phyloP scores from a whole-genome alignment of 495 filamentous ascomycete species.

The Talaromyces borbonicus region DNA sequence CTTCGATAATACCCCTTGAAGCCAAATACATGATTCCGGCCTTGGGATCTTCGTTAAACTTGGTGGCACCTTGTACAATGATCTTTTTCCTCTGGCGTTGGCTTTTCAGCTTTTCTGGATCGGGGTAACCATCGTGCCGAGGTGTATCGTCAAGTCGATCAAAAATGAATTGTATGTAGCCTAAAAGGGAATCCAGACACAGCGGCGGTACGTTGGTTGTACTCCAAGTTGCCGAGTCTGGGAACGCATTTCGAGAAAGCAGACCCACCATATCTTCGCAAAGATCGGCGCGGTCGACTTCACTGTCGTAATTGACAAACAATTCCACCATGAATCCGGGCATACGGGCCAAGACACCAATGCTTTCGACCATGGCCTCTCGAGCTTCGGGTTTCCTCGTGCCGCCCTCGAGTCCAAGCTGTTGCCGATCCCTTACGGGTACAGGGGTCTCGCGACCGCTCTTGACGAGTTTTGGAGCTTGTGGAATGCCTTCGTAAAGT shows the following conservation, averaged over 20 bases:
- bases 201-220: slow-evolving; percentile 95
- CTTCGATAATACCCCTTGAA: slow-evolving; percentile 71
- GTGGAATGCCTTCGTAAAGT: slow-evolving; percentile 88
- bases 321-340: slow-evolving; percentile 90
- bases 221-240: slow-evolving; percentile 97
- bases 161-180: slow-evolving; percentile 83
- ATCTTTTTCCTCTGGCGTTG: slow-evolving; percentile 72
- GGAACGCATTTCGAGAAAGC: slow-evolving; percentile 87
- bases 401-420: slow-evolving; percentile 87
- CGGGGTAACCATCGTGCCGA: slow-evolving; percentile 54
- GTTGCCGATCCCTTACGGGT: slow-evolving; percentile 85
- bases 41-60: slow-evolving; percentile 94
- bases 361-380: slow-evolving; percentile 97
- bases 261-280: slow-evolving; percentile 94
- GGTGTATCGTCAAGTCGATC: slow-evolving; percentile 72
- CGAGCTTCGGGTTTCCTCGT: slow-evolving; percentile 84
- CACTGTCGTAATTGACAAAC: slow-evolving; percentile 97
- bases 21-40: slow-evolving; percentile 78
- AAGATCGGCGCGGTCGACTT: slow-evolving; percentile 81
- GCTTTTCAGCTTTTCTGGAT: slow-evolving; percentile 50
- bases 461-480: slow-evolving; percentile 78
- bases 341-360: slow-evolving; percentile 83
- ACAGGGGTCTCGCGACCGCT: slow-evolving; percentile 90
- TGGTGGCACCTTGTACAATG: slow-evolving; percentile 77
- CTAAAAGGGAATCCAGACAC: slow-evolving; percentile 83